phyloP scores from a whole-genome alignment of 2,329 filamentous ascomycete species.

The Madurella fahalii region DNA sequence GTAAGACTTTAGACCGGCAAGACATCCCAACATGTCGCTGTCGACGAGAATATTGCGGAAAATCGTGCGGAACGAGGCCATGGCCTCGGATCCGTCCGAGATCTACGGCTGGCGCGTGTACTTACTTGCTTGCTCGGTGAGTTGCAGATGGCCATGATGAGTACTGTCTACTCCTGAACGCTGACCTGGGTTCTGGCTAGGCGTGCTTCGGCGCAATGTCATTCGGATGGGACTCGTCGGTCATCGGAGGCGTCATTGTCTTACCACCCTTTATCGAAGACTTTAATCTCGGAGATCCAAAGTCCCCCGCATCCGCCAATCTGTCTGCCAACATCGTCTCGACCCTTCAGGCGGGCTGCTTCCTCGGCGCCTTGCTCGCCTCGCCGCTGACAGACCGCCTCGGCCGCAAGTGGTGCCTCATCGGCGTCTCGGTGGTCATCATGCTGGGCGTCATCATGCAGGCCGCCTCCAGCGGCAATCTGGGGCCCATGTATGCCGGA shows the following conservation, averaged over 20 bases:
- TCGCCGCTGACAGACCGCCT: constrained; percentile 48
- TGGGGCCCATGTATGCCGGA: constrained; percentile 59
- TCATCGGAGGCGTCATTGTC: constrained; percentile 63
- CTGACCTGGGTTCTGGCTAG: constrained; percentile 13
- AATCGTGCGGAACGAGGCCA: constrained; percentile 56
- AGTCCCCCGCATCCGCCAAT: constrained; percentile 45
- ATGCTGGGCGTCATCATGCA: constrained; percentile 59
- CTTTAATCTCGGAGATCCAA: constrained; percentile 45
- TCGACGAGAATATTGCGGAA: constrained; percentile 33
- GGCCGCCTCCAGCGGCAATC: constrained; percentile 51
- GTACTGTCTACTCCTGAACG: neutral
- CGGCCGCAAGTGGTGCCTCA: constrained; percentile 52
- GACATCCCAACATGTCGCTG: constrained; percentile 19
- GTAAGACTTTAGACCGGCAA: neutral
- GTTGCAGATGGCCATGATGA: constrained; percentile 12
- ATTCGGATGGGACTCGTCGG: constrained; percentile 60
- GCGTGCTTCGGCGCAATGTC: constrained; percentile 49
- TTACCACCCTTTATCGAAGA: constrained; percentile 53
- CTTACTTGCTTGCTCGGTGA: constrained; percentile 55
- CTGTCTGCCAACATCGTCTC: constrained; percentile 63
- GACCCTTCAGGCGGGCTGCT: constrained; percentile 44
- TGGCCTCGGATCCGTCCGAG: constrained; percentile 61
- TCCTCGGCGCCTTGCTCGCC: constrained; percentile 40
- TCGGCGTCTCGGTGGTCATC: constrained; percentile 52
- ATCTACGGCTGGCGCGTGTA: constrained; percentile 70